phyloP scores from a whole-genome alignment of 257 asterid species.

The Solanum pimpinellifolium region DNA sequence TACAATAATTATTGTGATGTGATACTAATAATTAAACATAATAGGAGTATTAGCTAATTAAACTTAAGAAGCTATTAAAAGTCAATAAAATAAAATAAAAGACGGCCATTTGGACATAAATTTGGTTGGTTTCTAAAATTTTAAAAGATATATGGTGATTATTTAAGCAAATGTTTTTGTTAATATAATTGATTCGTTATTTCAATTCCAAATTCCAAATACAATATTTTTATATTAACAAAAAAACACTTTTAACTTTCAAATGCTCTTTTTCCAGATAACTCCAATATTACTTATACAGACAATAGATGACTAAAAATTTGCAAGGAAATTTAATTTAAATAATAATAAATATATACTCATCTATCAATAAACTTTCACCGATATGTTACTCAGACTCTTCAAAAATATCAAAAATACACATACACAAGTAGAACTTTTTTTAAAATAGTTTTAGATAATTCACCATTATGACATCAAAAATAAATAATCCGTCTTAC shows the following conservation, averaged over 20 bases:
- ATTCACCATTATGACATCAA: too few species aligned
- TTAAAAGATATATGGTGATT: background rate
- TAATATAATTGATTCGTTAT: background rate
- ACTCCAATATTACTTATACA: background rate
- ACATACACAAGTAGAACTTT: rapidly evolving
- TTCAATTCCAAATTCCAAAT: too few species aligned
- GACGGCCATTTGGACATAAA: background rate
- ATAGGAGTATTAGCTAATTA: background rate
- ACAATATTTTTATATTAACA: too few species aligned
- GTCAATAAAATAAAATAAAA: background rate
- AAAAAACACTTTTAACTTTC: too few species aligned
- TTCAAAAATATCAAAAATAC: rapidly evolving
- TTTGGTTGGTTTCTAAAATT: background rate
- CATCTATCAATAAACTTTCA: background rate
- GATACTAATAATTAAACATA: background rate
- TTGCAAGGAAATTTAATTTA: background rate
- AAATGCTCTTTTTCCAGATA: too few species aligned
- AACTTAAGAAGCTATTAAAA: background rate
- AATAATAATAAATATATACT: background rate
- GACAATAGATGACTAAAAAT: background rate
- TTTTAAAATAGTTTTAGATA: rapidly evolving
- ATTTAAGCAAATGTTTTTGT: background rate
- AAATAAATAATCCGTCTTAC: background rate
- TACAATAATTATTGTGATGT: background rate
- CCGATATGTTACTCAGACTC: too few species aligned